Conservation (phyloP, 75 land plant genomes). For the Selaginella tamariscina region DNA sequence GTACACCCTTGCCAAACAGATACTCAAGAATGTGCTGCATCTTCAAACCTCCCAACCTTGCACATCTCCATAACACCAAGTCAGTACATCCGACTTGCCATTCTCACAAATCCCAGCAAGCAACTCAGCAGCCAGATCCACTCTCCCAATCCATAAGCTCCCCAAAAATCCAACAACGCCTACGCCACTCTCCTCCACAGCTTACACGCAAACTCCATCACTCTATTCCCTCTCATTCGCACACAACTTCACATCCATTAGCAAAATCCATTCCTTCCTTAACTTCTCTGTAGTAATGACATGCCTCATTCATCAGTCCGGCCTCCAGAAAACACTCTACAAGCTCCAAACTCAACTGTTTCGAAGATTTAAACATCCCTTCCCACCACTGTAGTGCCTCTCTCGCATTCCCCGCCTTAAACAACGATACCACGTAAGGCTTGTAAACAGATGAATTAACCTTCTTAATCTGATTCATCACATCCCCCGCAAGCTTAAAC, state of each 20-base stretch:
- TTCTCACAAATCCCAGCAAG: background rate
- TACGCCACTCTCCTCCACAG: background rate
- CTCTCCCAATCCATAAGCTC: constrained; percentile 80
- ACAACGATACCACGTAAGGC: background rate
- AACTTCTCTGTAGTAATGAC: constrained; percentile 29
- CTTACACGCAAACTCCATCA: background rate
- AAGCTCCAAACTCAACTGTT: too few species aligned
- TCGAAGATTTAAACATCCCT: background rate
- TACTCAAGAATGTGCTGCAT: background rate
- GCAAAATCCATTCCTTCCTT: background rate
- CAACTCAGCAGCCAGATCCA: constrained; percentile 40
- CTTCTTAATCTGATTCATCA: background rate
- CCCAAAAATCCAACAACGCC: constrained; percentile 58
- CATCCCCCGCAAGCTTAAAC: background rate
- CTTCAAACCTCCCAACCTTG: background rate
- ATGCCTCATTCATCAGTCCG: background rate
- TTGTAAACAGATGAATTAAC: background rate
- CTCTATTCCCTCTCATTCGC: background rate
- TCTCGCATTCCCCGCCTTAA: background rate
- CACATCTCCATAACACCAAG: background rate
- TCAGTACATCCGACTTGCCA: background rate
- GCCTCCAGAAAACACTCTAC: background rate
- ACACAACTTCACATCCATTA: background rate
- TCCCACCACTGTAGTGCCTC: background rate
- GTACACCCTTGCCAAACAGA: background rate